A percentile compares a stretch with the other conserved stretches of the same genome.
phyloP scores from a whole-genome alignment of 345 rosid genomes.

The Gossypium anomalum region DNA sequence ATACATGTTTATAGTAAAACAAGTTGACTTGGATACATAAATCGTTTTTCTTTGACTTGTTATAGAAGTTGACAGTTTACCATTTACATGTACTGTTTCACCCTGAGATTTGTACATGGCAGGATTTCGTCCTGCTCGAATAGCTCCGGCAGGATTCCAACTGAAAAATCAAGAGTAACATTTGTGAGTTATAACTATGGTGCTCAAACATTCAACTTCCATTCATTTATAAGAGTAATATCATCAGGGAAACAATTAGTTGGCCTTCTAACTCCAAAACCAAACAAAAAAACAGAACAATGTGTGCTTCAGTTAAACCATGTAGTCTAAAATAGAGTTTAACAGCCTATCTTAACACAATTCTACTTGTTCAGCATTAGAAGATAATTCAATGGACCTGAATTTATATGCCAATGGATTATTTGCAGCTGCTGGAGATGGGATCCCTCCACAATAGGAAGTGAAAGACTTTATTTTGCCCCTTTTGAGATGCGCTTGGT shows the following conservation, averaged over 20 bases:
- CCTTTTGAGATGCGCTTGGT: conserved; percentile 54
- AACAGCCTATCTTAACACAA: not conserved
- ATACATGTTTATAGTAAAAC: too few relatives aligned
- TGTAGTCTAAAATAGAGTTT: not conserved
- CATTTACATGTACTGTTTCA: conserved; percentile 56
- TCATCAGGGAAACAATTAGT: too few relatives aligned
- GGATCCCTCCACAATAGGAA: conserved; percentile 91
- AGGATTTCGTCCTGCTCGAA: conserved; percentile 70
- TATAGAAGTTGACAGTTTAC: conserved; percentile 30
- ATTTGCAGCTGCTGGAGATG: conserved; percentile 95
- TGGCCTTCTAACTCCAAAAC: not conserved
- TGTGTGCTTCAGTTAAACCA: not conserved
- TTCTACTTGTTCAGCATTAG: not conserved
- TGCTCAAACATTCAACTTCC: not conserved
- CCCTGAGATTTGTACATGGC: conserved; percentile 59
- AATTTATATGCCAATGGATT: conserved; percentile 92
- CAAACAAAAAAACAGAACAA: too few relatives aligned
- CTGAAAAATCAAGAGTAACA: conserved; percentile 35
- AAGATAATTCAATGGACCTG: conserved; percentile 42
- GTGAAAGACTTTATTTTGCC: conserved; percentile 79
- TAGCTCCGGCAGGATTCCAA: conserved; percentile 97
- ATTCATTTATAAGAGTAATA: not conserved
- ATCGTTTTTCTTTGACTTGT: not conserved
- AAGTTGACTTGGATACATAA: too few relatives aligned
- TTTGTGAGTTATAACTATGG: not conserved